Evolutionary conservation across 345 rosid genomes (phyloP).

Genomic region (Chamaenerion angustifolium): DNA sequence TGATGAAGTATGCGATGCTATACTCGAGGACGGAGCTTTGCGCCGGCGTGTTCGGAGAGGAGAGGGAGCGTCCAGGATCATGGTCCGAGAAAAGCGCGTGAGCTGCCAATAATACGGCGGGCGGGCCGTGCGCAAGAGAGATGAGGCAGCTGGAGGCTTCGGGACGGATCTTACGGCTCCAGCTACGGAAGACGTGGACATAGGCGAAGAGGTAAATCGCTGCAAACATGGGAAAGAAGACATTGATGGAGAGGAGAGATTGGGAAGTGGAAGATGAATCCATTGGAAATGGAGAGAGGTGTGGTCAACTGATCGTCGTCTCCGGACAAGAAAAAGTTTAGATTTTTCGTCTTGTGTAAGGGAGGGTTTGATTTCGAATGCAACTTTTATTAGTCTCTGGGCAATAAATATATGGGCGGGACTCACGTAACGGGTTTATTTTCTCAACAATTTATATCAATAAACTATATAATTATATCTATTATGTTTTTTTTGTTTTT

Average conservation of each 20-base stretch:
- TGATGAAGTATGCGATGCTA: constrained; percentile 62
- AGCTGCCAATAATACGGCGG: constrained; percentile 43
- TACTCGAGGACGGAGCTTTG: constrained; percentile 51
- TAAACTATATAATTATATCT: too few relatives aligned
- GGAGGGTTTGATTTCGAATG: too few relatives aligned
- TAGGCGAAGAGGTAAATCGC: constrained; percentile 31
- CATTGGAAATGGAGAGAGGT: not conserved
- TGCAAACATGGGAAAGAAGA: constrained; percentile 36
- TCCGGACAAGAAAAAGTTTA: not conserved
- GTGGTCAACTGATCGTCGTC: too few relatives aligned
- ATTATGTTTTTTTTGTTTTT: too few relatives aligned
- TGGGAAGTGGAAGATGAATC: not conserved
- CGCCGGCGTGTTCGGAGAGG: constrained; percentile 34
- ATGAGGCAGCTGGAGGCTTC: constrained; percentile 69
- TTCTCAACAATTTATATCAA: too few relatives aligned
- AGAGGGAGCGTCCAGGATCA: constrained; percentile 14
- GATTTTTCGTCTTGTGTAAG: too few relatives aligned
- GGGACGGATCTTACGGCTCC: constrained; percentile 37
- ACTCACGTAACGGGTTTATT: too few relatives aligned
- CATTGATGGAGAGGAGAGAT: constrained; percentile 3
- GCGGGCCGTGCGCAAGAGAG: constrained; percentile 67
- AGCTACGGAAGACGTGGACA: constrained; percentile 39
- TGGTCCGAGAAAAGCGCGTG: constrained; percentile 19
- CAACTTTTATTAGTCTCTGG: too few relatives aligned
- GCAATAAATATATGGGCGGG: too few relatives aligned